Evolutionary conservation across 495 filamentous ascomycete genomes (phyloP).

Genomic region (Hypoxylon fragiforme): DNA sequence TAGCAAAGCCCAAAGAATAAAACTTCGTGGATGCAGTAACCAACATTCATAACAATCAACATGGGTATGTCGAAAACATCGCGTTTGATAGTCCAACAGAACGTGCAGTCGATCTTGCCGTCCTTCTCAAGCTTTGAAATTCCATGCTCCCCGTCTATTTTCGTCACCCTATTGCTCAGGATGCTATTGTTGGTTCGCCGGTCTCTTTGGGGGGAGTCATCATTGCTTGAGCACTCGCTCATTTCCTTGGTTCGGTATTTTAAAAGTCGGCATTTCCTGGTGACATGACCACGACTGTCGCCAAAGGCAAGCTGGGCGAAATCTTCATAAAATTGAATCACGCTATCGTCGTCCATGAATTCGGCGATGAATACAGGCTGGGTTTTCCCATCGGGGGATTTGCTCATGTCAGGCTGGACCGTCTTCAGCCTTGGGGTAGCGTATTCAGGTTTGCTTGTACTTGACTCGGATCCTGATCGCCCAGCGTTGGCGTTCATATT

Average conservation of each 20-base stretch:
- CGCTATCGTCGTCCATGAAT: constrained; percentile 89
- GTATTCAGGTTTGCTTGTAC: constrained; percentile 45
- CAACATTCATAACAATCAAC: constrained; percentile 95
- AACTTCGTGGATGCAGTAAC: constrained; percentile 40
- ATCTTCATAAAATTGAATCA: constrained; percentile 94
- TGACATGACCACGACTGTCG: constrained; percentile 80
- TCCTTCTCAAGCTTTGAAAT: constrained; percentile 79
- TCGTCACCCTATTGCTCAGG: constrained; percentile 56
- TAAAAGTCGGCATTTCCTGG: constrained; percentile 80
- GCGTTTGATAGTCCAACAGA: constrained; percentile 94
- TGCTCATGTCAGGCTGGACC: constrained; percentile 38
- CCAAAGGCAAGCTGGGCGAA: constrained; percentile 89
- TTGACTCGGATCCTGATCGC: constrained; percentile 40
- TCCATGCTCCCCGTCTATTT: constrained; percentile 74
- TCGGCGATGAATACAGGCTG: constrained; percentile 89
- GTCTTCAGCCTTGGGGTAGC: constrained; percentile 51
- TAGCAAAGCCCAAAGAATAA: background rate
- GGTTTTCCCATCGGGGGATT: constrained; percentile 32
- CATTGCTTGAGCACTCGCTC: constrained; percentile 30
- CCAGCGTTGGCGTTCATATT: constrained; percentile 86
- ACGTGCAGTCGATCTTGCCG: constrained; percentile 90
- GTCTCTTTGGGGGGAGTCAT: constrained; percentile 46
- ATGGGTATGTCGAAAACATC: constrained; percentile 99
- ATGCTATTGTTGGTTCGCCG: constrained; percentile 48
- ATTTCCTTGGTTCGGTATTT: constrained; percentile 84